A percentile compares a stretch with the other conserved stretches of the same genome.
Evolutionary conservation across 495 filamentous ascomycete species (phyloP).

Genomic region (Hyaloscypha hepaticicola): DNA sequence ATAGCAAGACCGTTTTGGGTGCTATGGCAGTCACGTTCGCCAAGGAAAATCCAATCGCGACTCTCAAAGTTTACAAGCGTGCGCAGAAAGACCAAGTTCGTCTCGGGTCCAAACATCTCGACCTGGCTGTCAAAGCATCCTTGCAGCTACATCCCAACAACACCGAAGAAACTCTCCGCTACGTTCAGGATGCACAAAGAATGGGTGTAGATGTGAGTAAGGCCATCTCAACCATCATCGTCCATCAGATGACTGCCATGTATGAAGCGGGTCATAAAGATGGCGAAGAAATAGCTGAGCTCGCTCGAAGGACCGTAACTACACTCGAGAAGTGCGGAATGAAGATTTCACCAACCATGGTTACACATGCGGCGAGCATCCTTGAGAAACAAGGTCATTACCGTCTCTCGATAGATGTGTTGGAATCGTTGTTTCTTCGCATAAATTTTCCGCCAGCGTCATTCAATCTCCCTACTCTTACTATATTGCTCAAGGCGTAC

Average conservation of each 20-base stretch:
- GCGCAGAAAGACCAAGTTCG: neutral
- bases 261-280: conserved; percentile 24
- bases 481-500: conserved; percentile 40
- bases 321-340: conserved; percentile 36
- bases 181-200: conserved; percentile 37
- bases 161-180: conserved; percentile 27
- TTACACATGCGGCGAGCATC: conserved; percentile 41
- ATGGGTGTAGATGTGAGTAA: conserved; percentile 36
- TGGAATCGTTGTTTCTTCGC: conserved; percentile 34
- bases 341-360: conserved; percentile 28
- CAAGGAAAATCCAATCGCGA: neutral
- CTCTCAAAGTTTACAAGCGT: conserved; percentile 15
- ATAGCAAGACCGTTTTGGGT: neutral
- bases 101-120: conserved; percentile 35
- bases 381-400: conserved; percentile 34
- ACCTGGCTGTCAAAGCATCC: conserved; percentile 42
- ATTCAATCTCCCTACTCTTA: conserved; percentile 36
- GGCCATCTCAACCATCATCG: conserved; percentile 34
- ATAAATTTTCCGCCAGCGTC: conserved; percentile 35
- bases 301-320: conserved; percentile 31
- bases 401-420: conserved; percentile 36
- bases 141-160: conserved; percentile 28
- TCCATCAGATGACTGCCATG: conserved; percentile 33
- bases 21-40: conserved; percentile 10
- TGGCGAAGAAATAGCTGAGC: conserved; percentile 18